Evolutionary conservation across 768 basidiomycete genomes (phyloP), one percentile per base, ranked within the genome.

Genomic region (Mycena amicta): DNA sequence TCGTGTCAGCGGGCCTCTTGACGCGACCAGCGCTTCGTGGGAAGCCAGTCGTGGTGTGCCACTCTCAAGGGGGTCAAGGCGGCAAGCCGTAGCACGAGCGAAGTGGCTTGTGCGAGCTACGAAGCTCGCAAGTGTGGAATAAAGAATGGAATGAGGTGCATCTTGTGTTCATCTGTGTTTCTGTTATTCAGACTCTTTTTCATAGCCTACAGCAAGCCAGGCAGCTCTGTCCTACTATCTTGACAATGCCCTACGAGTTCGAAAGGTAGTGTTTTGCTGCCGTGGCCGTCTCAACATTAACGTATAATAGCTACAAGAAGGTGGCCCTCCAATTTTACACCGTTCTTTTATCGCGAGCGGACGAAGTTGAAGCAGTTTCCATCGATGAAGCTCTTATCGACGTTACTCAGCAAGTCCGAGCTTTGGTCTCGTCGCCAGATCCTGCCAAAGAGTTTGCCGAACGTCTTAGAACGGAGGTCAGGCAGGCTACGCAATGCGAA

Each of bases 361-460:
- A 97, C 66, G 93, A 95, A 64, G 77, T 98, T 2, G 89, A 98
- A 74, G 95, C 95, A 2, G 95, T 98, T 16, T 96, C 94, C 2
- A 92, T 98, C 4, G 97, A 99, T 60, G 97, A 99, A 70, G 96
- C 94, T 0, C 80, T 98, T 23, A 86, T 98, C 59, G 95, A 98
- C 56, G 92, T 95, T 16, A 88, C 92, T 0, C 80, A 25, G 5
- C 25, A 25, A 13, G n/a, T 49, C 11, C 47, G 47, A 8, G 27
- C 23, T 5, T 49, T 26, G 11, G 20, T 45, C 22, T 8, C 43
- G 8, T 45, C 71, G 28, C 68, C 71, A 18, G 90, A 95, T 64
- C 81, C 83, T 4, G 90, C 93, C 0, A 87, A 86, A 61, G 86
- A 86, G 46, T 81, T 93, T 16, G 95, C 95, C 1, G 88, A 96